Evolutionary conservation across 306 rosid genomes (phyloP).

Genomic region (Prinsepia uniflora): DNA sequence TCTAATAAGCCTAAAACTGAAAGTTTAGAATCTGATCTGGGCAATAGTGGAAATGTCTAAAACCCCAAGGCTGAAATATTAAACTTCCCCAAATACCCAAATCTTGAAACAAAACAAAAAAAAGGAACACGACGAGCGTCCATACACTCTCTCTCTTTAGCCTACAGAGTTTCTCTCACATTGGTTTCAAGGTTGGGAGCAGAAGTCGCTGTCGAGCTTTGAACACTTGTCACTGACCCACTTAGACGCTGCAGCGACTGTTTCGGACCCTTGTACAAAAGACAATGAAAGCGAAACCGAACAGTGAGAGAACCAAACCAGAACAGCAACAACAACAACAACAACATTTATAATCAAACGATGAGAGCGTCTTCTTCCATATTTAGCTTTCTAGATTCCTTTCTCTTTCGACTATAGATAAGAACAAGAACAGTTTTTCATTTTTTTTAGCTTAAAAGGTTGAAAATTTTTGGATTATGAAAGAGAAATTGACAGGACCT

Average conservation of each 20-base stretch:
- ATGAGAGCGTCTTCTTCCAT: slow-evolving; percentile 8
- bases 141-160: not conserved
- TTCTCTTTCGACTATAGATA: not conserved
- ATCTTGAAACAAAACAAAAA: not conserved
- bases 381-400: slow-evolving; percentile 14
- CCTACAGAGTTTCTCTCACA: slow-evolving; percentile 16
- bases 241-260: slow-evolving; percentile 26
- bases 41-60: not conserved
- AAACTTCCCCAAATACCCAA: not conserved
- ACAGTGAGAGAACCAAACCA: not conserved
- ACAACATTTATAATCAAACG: too few species aligned
- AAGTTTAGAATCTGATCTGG: not conserved
- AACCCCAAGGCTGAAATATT: not conserved
- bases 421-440: not conserved
- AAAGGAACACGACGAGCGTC: not conserved
- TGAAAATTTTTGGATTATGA: not conserved
- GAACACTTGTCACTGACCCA: slow-evolving; percentile 36
- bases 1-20: not conserved
- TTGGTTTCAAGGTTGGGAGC: slow-evolving; percentile 50
- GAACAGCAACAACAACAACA: not conserved
- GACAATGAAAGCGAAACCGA: not conserved
- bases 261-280: slow-evolving; percentile 20
- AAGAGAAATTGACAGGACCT: not conserved
- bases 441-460: not conserved
- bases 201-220: slow-evolving; percentile 43